Evolutionary conservation across 2,329 filamentous ascomycete genomes (phyloP), one percentile per base, ranked within the genome.

Genomic region (Macrophomina pseudophaseolina): DNA sequence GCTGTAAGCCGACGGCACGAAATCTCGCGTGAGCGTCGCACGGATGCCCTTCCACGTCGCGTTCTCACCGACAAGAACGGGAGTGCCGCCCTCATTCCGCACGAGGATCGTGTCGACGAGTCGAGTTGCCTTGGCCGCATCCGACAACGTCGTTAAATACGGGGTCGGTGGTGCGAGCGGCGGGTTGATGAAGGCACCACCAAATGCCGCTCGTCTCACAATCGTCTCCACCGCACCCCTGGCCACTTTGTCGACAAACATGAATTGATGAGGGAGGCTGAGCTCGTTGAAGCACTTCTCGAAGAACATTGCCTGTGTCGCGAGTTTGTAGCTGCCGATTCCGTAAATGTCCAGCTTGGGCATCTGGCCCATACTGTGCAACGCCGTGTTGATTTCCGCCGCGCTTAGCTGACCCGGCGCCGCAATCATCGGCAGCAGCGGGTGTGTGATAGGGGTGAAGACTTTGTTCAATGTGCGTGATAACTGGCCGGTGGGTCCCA

Each of bases 371-470:
- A 96, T 89, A 67, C 91, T 88, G 64, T 92, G 88, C 35, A 95
- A 80, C 4, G 91, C 90, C 54, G 87, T 86, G 74, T 96, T 95
- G 77, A 95, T 95, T 79, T 95, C 91, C 16, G 92, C 90, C 1
- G 91, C 91, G 71, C 91, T 94, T 80, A 97, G 83, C 78, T 96
- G 93, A 8, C 93, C 93, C 0, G 93, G 92, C 0, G 92, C 92
- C 30, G 92, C 92, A 67, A 95, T 92, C 74, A 93, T 89, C 8
- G 93, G 92, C 3, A 96, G 83, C 9, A 95, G 82, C 1, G 92
- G 92, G 73, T 97, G 92, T 0, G 93, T 96, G 74, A 96, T 94
- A 32, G 92, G 92, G 0, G 92, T 94, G 76, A 96, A 94, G 68
- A 94, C 90, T 66, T 90, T 92, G 79, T 96, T 96, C 67, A 95